phyloP scores from a whole-genome alignment of 2,329 filamentous ascomycete genomes.

The Nigrograna mackinnonii region DNA sequence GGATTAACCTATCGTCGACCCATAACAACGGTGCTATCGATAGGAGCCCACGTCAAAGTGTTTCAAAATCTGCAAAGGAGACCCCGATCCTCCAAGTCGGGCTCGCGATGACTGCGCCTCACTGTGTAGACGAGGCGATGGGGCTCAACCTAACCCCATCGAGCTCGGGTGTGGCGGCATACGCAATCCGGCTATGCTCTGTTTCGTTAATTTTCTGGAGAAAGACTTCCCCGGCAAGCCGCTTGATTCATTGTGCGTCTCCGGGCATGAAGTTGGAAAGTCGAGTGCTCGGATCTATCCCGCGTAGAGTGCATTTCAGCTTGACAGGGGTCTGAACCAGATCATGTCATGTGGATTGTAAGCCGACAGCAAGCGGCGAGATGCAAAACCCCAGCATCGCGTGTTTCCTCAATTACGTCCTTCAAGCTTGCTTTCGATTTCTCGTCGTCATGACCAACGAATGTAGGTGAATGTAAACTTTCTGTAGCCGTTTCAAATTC shows the following conservation, averaged over 20 bases:
- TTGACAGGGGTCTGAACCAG: constrained; percentile 28
- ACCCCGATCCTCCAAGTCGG: constrained; percentile 23
- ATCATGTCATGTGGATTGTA: constrained; percentile 10
- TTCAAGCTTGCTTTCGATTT: constrained; percentile 12
- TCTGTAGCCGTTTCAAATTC: constrained; percentile 31
- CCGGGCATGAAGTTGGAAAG: constrained; percentile 22
- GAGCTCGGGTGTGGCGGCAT: constrained; percentile 30
- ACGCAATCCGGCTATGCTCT: constrained; percentile 16
- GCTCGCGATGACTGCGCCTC: constrained; percentile 32
- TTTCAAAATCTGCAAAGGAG: constrained; percentile 36
- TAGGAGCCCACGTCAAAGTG: constrained; percentile 31
- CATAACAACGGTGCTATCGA: constrained; percentile 33
- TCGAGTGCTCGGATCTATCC: constrained; percentile 8
- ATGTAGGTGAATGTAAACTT: constrained; percentile 18
- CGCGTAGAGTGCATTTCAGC: constrained; percentile 28
- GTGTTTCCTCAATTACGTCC: constrained; percentile 7
- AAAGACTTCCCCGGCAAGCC: too few species aligned
- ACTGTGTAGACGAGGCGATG: constrained; percentile 12
- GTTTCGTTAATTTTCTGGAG: constrained; percentile 15
- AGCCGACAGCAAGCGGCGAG: constrained; percentile 14
- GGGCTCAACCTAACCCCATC: constrained; percentile 21
- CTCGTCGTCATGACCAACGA: constrained; percentile 24
- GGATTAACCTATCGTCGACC: constrained; percentile 28
- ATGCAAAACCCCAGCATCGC: constrained; percentile 13
- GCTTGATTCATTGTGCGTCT: constrained; percentile 18